Conservation (phyloP, 2,329 filamentous ascomycete genomes). For the Nigrospora osmanthi region DNA sequence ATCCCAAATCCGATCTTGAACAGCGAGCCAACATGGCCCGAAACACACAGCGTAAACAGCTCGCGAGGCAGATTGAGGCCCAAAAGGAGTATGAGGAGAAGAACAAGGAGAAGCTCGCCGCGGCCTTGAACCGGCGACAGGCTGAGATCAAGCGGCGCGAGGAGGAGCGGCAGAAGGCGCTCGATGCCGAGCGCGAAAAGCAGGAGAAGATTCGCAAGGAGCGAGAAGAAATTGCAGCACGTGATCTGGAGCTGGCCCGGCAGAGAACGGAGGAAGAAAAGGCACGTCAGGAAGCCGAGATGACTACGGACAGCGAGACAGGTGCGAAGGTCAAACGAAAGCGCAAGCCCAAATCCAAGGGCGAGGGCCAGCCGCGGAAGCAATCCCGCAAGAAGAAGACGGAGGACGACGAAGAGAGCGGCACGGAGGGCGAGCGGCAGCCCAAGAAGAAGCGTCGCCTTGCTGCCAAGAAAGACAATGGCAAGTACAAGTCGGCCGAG, state of each 20-base stretch:
- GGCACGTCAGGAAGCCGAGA: conserved; percentile 63
- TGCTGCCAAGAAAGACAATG: conserved; percentile 35
- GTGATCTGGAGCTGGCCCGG: conserved; percentile 65
- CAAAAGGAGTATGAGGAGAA: conserved; percentile 90
- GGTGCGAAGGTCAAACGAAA: conserved; percentile 76
- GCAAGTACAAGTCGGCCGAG: conserved; percentile 81
- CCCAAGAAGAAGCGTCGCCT: conserved; percentile 57
- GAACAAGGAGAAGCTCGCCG: conserved; percentile 80
- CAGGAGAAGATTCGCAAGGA: conserved; percentile 82
- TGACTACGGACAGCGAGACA: conserved; percentile 75
- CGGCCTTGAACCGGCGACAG: conserved; percentile 73
- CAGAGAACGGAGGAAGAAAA: conserved; percentile 64
- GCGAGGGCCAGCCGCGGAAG: conserved; percentile 28
- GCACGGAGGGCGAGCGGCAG: conserved; percentile 40
- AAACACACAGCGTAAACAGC: conserved; percentile 88
- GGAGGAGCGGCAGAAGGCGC: conserved; percentile 60
- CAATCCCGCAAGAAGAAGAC: conserved; percentile 52
- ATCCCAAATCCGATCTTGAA: conserved; percentile 84
- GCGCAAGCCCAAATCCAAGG: conserved; percentile 46
- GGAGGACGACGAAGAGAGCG: conserved; percentile 38
- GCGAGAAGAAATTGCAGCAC: conserved; percentile 70
- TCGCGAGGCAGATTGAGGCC: conserved; percentile 74
- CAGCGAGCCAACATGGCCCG: conserved; percentile 95
- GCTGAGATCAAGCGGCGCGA: conserved; percentile 72
- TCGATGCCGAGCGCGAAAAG: conserved; percentile 64